Base-by-base conservation (phyloP, 1,284 basidiomycete species). In the Sporisorium reilianum region DNA sequence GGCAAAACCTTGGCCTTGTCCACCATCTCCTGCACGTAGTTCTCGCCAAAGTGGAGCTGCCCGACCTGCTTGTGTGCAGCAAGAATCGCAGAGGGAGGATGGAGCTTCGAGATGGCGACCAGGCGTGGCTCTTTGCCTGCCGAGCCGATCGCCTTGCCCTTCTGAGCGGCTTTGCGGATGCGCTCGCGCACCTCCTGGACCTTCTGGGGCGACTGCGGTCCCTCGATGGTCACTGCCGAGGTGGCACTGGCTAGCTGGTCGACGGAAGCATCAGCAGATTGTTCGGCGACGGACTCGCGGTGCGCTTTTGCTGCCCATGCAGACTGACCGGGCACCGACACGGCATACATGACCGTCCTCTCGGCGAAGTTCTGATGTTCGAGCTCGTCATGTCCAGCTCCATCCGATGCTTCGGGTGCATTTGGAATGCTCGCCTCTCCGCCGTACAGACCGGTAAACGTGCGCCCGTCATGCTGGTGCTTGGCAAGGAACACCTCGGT, bases 1-100 rank as follows among this genome's bases (percentile, higher is more conserved):
- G 83, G 83, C 16, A 84, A 70, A 2, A 84, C 83, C 25, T 75
- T 73, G 42, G 83, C 78, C 60, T 84, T 99, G 49, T 95, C 93
- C n/a, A 91, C 91, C 72, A 99, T 86, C 83, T 98, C 96, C 78
- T 97, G 93, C 6, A 95, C 94, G 84, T 98, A 99, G 85, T 99
- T 99, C 86, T 99, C 96, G 12, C 97, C 96, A 84, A 98, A 99
- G 84, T 97, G 94, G 1, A 90, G 87, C 77, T 97, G 93, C 0
- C 91, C 93, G 11, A 82, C 78, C 9, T 71, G 30, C 34, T 65
- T 68, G 66, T 84, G 74, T 0, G 78, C 82, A 5, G 91, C 91
- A 49, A 91, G 87, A 61, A 98, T 90, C 85, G 97, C 94, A 6
- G 91, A 90, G 2, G 91, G 89, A 1, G 95, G 94, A 84, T 98